Evolutionary conservation across 495 filamentous ascomycete species (phyloP).

Genomic region (Daldinia vernicosa): DNA sequence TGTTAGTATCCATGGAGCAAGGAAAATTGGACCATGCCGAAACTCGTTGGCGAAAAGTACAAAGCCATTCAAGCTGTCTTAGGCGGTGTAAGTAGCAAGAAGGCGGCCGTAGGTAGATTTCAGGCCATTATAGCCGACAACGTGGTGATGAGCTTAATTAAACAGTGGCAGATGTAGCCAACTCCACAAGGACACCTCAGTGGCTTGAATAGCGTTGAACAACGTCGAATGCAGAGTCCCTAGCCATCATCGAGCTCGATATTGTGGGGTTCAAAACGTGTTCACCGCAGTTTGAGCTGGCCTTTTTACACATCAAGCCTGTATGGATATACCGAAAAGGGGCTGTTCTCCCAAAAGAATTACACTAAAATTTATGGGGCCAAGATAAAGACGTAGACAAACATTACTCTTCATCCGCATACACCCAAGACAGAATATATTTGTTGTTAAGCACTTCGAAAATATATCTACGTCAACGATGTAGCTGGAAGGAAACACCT

Average conservation of each 20-base stretch:
- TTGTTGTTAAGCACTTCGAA: not conserved
- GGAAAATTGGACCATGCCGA: not conserved
- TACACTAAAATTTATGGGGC: not conserved
- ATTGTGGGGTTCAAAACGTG: constrained; percentile 4
- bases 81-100: not conserved
- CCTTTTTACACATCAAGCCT: not conserved
- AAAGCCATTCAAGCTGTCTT: not conserved
- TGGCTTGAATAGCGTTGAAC: not conserved
- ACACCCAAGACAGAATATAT: not conserved
- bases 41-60: not conserved
- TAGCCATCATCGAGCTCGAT: not conserved
- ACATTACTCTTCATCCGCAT: not conserved
- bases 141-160: not conserved
- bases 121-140: not conserved
- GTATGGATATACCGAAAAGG: not conserved
- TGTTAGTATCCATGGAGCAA: not conserved
- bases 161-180: not conserved
- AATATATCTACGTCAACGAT: not conserved
- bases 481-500: no score
- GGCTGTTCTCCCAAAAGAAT: not conserved
- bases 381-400: not conserved
- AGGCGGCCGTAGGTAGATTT: not conserved
- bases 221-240: not conserved
- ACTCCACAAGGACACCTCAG: not conserved
- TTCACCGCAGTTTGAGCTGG: constrained; percentile 7